Evolutionary conservation across 257 asterid species (phyloP).

Genomic region (Ocimum tenuiflorum): DNA sequence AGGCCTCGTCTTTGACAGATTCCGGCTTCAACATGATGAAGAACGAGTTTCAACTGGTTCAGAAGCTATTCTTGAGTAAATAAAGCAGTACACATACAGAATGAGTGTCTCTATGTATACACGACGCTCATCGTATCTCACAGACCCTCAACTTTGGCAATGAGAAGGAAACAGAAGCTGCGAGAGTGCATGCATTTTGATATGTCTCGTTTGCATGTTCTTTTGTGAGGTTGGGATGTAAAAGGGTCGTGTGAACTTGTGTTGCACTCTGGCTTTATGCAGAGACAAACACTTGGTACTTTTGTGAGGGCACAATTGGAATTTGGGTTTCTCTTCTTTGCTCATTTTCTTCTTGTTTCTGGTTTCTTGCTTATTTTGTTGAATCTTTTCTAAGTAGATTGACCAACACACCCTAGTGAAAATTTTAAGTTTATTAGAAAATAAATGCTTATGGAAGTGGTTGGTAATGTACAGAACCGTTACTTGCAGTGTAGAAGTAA

Average conservation of each 20-base stretch:
- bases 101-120: not conserved
- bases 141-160: not conserved
- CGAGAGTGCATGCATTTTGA: no score
- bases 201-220: not conserved
- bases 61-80: not conserved
- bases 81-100: not conserved
- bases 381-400: not conserved
- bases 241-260: not conserved
- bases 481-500: no score
- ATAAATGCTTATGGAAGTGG: not conserved
- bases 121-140: not conserved
- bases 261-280: not conserved
- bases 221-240: no score
- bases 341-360: not conserved
- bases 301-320: not conserved
- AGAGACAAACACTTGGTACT: not conserved
- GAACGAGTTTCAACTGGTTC: not conserved
- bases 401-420: conserved; percentile 35
- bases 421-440: not conserved
- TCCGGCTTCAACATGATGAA: not conserved
- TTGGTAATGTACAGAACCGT: not conserved
- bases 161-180: not conserved
- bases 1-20: conserved; percentile 54
- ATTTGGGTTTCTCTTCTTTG: not conserved
- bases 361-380: not conserved